These are phyloP conservation scores for Quercus suber DNA, from an alignment of 306 rosid species.

Conservation along the genomic window DNA sequence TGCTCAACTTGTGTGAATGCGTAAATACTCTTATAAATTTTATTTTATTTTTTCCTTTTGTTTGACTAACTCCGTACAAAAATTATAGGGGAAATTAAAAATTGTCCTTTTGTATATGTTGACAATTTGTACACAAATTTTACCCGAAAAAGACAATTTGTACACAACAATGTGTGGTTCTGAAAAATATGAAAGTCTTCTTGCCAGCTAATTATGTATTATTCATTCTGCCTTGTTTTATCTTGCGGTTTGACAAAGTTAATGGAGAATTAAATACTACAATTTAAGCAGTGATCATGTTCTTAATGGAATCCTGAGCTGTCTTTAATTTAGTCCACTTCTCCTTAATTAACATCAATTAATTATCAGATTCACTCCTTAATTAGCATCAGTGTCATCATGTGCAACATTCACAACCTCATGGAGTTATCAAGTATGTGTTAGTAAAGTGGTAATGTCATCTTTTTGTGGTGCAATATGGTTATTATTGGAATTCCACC, in stretches of 20 bases:
- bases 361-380: neutral
- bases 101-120: neutral
- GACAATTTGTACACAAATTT: too few species aligned
- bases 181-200: neutral
- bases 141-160: too few species aligned
- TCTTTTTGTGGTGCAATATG: too few species aligned
- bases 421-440: too few species aligned
- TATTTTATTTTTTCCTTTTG: neutral
- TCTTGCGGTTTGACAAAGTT: neutral
- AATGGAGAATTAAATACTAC: neutral
- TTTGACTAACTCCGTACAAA: constrained; percentile 8
- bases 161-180: neutral
- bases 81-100: neutral
- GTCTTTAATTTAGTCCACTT: neutral
- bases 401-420: too few species aligned
- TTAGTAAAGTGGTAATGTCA: too few species aligned
- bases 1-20: neutral
- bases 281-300: neutral
- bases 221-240: neutral
- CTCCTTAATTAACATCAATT: neutral
- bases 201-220: neutral
- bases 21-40: neutral
- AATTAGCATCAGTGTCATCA: neutral
- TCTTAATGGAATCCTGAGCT: neutral
- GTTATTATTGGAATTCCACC: too few species aligned